Base-by-base conservation (phyloP, 768 basidiomycete genomes). In the Phlegmacium glaucopus region DNA sequence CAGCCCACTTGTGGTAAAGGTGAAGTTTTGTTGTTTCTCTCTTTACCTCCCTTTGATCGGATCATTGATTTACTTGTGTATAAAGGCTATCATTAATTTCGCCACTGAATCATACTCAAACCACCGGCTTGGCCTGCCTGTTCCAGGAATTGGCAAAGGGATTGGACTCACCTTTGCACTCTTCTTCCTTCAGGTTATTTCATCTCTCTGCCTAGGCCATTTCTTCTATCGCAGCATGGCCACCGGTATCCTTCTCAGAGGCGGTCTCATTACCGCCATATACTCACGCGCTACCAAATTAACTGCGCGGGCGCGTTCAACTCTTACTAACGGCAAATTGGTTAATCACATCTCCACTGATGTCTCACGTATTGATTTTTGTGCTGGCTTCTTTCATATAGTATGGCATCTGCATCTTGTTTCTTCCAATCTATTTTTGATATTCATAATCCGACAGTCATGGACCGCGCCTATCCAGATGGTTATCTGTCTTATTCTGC, bases 271-370 rank as follows among this genome's bases (percentile, higher is more conserved):
- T 55, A 85, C 89, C 1, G 84, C 89, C 1, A 85, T 96, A 30
- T 96, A 93, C 65, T 75, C 80, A 22, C 83, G 86, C 36, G 84
- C 87, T 1, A 73, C 96, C 17, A 77, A 72, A 22, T 75, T 97
- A 27, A 87, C 88, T 2, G 79, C 87, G 13, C 84, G 90, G 35
- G 82, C 91, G 6, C 80, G 94, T 6, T 82, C 83, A 1, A 83
- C 79, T 8, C 76, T 94, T 36, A 82, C 89, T 1, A 96, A 91
- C 58, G 94, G 93, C 16, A 87, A 87, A 61, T 78, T 96, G 9
- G 86, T 96, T 52, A 94, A 93, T 54, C 92, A 95, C 68, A 94
- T 98, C 50, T 92, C 90, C 5, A 91, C 89, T 1, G 92, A 94
- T 61, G 83, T 94, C 16, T 92, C 88, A 25, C 80, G 94, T 16